Conservation (phyloP, 352 stramenopile genomes). For the Pythium sukuiense region DNA sequence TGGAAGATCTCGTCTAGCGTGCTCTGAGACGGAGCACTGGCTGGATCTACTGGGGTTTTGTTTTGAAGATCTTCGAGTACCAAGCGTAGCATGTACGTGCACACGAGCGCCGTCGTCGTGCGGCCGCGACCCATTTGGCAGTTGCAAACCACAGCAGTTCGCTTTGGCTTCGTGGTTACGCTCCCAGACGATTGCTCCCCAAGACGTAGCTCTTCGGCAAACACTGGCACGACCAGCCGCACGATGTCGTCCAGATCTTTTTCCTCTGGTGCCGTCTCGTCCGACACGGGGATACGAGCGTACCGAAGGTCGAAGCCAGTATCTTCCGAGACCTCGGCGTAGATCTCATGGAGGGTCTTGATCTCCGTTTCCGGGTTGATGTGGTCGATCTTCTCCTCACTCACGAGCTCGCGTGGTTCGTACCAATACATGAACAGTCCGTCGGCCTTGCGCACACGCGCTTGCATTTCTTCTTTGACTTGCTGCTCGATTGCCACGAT, state of each 20-base stretch:
- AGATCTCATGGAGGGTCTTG: slow-evolving; percentile 76
- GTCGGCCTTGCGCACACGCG: slow-evolving; percentile 68
- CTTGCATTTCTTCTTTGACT: slow-evolving; percentile 85
- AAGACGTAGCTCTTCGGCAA: slow-evolving; percentile 58
- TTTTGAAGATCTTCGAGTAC: slow-evolving; percentile 47
- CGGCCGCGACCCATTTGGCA: slow-evolving; percentile 90
- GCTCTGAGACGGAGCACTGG: slow-evolving; percentile 3
- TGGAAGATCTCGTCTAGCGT: slow-evolving; percentile 17
- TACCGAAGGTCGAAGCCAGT: slow-evolving; percentile 71
- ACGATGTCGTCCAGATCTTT: slow-evolving; percentile 90
- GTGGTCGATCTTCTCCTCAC: slow-evolving; percentile 83
- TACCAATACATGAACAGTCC: slow-evolving; percentile 87
- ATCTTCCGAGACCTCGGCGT: slow-evolving; percentile 48
- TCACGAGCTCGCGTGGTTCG: slow-evolving; percentile 71
- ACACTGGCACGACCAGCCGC: slow-evolving; percentile 63
- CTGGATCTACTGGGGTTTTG: background rate
- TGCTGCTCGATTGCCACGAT: slow-evolving; percentile 82
- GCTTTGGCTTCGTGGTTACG: slow-evolving; percentile 12
- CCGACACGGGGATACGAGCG: slow-evolving; percentile 84
- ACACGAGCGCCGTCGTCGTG: slow-evolving; percentile 88
- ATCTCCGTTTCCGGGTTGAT: slow-evolving; percentile 72
- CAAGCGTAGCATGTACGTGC: slow-evolving; percentile 84
- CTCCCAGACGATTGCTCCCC: background rate
- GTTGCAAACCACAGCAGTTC: slow-evolving; percentile 86
- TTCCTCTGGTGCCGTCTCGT: slow-evolving; percentile 89